Conservation (phyloP, 176 grass and related monocot species). For the Triticum dicoccoides region DNA sequence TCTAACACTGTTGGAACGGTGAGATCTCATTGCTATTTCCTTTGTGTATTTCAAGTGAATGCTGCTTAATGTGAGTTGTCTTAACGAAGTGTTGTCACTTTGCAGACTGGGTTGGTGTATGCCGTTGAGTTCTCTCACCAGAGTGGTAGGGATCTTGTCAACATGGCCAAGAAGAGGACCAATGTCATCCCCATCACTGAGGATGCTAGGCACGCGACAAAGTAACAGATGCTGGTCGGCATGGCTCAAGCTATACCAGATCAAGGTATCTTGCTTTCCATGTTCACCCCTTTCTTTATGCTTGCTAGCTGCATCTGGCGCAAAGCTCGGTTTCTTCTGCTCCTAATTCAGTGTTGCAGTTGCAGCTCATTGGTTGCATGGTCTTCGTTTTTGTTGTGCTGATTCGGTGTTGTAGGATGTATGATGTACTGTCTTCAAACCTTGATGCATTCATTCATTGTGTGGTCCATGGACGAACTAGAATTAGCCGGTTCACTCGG, state of each 20-base stretch:
- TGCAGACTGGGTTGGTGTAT: too few species aligned
- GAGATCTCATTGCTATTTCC: too few species aligned
- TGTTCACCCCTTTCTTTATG: neutral
- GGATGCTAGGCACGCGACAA: too few species aligned
- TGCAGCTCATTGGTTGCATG: neutral
- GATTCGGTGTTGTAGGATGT: neutral
- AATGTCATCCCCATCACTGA: too few species aligned
- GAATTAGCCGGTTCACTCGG: neutral
- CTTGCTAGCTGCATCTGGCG: neutral
- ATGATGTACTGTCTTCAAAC: neutral
- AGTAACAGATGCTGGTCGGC: too few species aligned
- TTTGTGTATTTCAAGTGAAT: too few species aligned
- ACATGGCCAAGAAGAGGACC: too few species aligned
- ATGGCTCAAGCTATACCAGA: constrained; percentile 86
- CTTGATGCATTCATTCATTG: neutral
- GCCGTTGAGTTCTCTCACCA: too few species aligned
- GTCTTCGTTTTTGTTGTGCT: neutral
- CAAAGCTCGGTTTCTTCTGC: neutral
- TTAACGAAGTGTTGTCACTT: too few species aligned
- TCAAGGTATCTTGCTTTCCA: constrained; percentile 54
- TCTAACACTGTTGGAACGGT: too few species aligned
- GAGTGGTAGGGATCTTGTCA: too few species aligned
- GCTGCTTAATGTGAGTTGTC: too few species aligned
- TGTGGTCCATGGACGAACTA: neutral
- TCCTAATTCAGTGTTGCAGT: neutral